A percentile compares a stretch with the other conserved stretches of the same genome.
phyloP scores from a whole-genome alignment of 2,329 filamentous ascomycete genomes.

The Venturia carpophila region DNA sequence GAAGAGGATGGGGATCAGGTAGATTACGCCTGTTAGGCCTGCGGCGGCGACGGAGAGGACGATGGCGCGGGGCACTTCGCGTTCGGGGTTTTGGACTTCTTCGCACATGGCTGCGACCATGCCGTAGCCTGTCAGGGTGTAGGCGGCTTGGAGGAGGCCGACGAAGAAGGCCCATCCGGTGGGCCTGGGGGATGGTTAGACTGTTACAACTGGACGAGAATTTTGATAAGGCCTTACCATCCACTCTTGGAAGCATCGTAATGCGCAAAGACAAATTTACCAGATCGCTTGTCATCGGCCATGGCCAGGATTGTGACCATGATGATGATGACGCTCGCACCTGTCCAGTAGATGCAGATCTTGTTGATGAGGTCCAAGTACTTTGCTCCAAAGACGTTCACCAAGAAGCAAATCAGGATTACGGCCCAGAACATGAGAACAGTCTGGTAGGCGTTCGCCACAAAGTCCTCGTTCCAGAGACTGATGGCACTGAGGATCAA shows the following conservation, averaged over 20 bases:
- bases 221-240: slow-evolving; percentile 30
- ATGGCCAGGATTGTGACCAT: slow-evolving; percentile 56
- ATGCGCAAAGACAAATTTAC: slow-evolving; percentile 58
- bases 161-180: slow-evolving; percentile 66
- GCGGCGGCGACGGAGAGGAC: slow-evolving; percentile 61
- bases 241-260: slow-evolving; percentile 55
- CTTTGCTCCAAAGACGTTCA: slow-evolving; percentile 57
- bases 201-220: background rate
- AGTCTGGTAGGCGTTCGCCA: slow-evolving; percentile 60
- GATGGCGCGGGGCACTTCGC: slow-evolving; percentile 55
- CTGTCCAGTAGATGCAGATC: slow-evolving; percentile 63
- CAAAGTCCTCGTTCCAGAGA: slow-evolving; percentile 63
- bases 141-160: slow-evolving; percentile 57
- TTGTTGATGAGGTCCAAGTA: slow-evolving; percentile 52
- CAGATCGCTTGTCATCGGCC: slow-evolving; percentile 50
- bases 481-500: slow-evolving; percentile 60
- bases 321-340: slow-evolving; percentile 58
- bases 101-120: slow-evolving; percentile 65
- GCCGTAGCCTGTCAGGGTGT: slow-evolving; percentile 57
- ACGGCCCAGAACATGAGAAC: slow-evolving; percentile 66
- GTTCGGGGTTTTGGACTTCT: slow-evolving; percentile 40
- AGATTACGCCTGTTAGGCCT: slow-evolving; percentile 57
- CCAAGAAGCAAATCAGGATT: slow-evolving; percentile 54
- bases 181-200: slow-evolving; percentile 37
- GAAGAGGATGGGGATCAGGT: slow-evolving; percentile 67